Conservation (phyloP, 495 filamentous ascomycete species). For the Pseudomonodictys pantanalensis region DNA sequence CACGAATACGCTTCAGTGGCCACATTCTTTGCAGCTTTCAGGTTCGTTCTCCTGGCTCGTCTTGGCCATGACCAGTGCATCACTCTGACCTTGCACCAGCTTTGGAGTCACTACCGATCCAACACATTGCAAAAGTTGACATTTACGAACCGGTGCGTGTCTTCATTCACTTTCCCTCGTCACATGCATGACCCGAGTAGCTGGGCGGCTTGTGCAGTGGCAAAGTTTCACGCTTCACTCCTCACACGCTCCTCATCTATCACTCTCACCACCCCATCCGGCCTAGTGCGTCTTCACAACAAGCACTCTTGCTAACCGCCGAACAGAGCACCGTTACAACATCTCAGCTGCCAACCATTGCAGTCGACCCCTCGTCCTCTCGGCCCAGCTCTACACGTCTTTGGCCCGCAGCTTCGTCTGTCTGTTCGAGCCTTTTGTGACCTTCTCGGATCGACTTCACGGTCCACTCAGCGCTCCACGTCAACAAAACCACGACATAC, state of each 20-base stretch:
- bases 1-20: conserved; percentile 31
- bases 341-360: too few relatives aligned
- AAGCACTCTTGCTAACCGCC: too few relatives aligned
- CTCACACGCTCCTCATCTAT: background rate
- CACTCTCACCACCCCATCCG: background rate
- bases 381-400: too few relatives aligned
- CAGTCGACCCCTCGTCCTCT: too few relatives aligned
- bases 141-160: conserved; percentile 23
- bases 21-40: conserved; percentile 39
- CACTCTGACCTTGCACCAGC: conserved; percentile 19
- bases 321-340: too few relatives aligned
- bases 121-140: conserved; percentile 31
- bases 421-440: too few relatives aligned
- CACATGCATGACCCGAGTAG: background rate
- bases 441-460: too few relatives aligned
- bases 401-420: too few relatives aligned
- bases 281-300: too few relatives aligned
- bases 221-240: background rate
- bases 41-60: conserved; percentile 8
- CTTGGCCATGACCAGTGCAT: background rate
- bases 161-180: background rate
- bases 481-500: background rate
- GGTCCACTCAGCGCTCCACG: too few relatives aligned
- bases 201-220: too few relatives aligned
- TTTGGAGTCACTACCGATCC: conserved; percentile 32